These are phyloP conservation scores for Goffeauzyma gilvescens DNA, from an alignment of 768 basidiomycete genomes.

Conservation along the genomic window DNA sequence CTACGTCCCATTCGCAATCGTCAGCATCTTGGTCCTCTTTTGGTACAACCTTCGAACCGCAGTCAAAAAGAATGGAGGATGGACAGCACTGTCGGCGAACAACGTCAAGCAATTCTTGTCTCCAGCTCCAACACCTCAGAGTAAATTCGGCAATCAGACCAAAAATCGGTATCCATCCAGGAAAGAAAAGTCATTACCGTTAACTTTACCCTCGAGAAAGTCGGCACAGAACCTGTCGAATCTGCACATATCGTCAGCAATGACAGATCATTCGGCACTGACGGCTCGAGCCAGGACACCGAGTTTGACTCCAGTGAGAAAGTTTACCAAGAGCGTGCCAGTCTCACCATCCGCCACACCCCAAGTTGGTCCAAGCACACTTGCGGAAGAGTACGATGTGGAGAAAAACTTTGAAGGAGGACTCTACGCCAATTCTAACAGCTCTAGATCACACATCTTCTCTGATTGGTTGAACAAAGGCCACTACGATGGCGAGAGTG, in stretches of 20 bases:
- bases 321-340: conserved; percentile 8
- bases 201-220: conserved; percentile 1
- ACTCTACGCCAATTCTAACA: too few relatives aligned
- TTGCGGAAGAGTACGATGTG: too few relatives aligned
- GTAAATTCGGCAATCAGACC: too few relatives aligned
- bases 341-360: conserved; percentile 8
- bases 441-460: too few relatives aligned
- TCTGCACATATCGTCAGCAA: conserved; percentile 2
- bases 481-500: too few relatives aligned
- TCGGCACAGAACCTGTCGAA: conserved; percentile 1
- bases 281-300: conserved; percentile 1
- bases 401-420: too few relatives aligned
- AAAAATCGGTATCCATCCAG: too few relatives aligned
- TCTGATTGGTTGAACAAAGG: too few relatives aligned
- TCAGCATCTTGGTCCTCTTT: conserved; percentile 39
- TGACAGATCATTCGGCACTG: neutral
- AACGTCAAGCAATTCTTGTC: neutral
- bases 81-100: conserved; percentile 3
- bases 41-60: conserved; percentile 4
- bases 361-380: neutral
- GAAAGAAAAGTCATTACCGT: neutral
- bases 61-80: conserved; percentile 1
- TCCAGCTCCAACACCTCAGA: too few relatives aligned
- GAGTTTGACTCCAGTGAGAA: conserved; percentile 3
- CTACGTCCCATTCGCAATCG: conserved; percentile 48